phyloP scores from a whole-genome alignment of 2,329 filamentous ascomycete genomes.

The Rhynchosporium secalis region DNA sequence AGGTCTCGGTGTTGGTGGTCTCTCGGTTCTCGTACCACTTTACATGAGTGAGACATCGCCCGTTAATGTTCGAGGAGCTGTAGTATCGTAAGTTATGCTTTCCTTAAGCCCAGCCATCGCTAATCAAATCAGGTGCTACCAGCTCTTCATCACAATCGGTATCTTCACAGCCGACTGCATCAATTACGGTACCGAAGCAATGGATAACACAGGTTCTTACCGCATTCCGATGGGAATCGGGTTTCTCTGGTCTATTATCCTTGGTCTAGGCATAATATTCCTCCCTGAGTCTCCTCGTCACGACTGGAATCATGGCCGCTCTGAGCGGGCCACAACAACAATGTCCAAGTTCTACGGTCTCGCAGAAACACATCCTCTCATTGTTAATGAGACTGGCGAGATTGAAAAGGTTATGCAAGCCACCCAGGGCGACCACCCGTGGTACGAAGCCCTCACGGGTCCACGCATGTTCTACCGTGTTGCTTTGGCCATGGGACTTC shows the following conservation, averaged over 20 bases:
- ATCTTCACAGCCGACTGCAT: conserved; percentile 59
- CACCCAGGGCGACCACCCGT: conserved; percentile 57
- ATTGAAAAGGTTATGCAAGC: conserved; percentile 47
- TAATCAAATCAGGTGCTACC: conserved; percentile 53
- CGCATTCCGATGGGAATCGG: conserved; percentile 61
- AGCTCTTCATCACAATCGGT: conserved; percentile 72
- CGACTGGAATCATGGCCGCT: conserved; percentile 50
- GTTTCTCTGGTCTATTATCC: conserved; percentile 52
- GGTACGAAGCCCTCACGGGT: conserved; percentile 60
- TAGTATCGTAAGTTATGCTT: conserved; percentile 45
- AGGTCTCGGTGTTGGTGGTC: conserved; percentile 65
- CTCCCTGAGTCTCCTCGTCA: conserved; percentile 60
- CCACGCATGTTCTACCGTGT: conserved; percentile 66
- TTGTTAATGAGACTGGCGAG: conserved; percentile 52
- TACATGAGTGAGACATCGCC: conserved; percentile 66
- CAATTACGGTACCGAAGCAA: conserved; percentile 49
- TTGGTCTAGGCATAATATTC: conserved; percentile 53
- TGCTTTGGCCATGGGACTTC: conserved; percentile 60
- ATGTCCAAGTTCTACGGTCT: conserved; percentile 55
- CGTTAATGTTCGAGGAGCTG: conserved; percentile 60
- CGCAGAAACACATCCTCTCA: conserved; percentile 48
- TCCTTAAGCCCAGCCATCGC: background rate
- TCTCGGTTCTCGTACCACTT: conserved; percentile 66
- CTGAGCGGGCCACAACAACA: conserved; percentile 51
- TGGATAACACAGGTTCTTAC: conserved; percentile 52